phyloP scores from a whole-genome alignment of 305 asterid genomes.

The Caryopteris hybrid region DNA sequence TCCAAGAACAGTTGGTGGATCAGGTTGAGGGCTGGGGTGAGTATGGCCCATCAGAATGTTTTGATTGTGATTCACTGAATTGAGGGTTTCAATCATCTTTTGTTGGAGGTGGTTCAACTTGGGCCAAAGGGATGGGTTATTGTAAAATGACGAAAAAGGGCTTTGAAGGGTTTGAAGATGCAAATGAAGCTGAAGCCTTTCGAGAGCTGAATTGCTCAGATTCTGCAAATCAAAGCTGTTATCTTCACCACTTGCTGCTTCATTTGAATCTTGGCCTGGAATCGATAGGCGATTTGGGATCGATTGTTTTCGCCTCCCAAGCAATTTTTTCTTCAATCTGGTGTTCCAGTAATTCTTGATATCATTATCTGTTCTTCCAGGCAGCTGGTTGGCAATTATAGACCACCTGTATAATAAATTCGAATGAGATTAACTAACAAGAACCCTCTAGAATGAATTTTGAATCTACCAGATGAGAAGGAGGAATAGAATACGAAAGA shows the following conservation, averaged over 20 bases:
- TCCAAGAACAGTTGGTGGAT: background rate
- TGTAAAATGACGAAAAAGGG: slow-evolving; percentile 35
- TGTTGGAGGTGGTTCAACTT: slow-evolving; percentile 37
- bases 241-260: too few relatives aligned
- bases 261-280: slow-evolving; percentile 21
- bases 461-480: too few relatives aligned
- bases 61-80: slow-evolving; percentile 25
- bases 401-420: slow-evolving; percentile 75
- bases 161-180: slow-evolving; percentile 48
- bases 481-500: background rate
- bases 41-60: slow-evolving; percentile 14
- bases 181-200: slow-evolving; percentile 67
- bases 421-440: too few relatives aligned
- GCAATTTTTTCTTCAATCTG: slow-evolving; percentile 49
- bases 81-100: slow-evolving; percentile 37
- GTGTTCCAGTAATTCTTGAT: slow-evolving; percentile 83
- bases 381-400: slow-evolving; percentile 64
- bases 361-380: slow-evolving; percentile 73
- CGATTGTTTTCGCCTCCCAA: slow-evolving; percentile 49
- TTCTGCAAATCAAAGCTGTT: slow-evolving; percentile 21
- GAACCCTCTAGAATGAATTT: too few relatives aligned
- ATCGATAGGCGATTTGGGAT: slow-evolving; percentile 18
- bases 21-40: too few relatives aligned
- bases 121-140: slow-evolving; percentile 46
- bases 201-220: slow-evolving; percentile 64